Conservation (phyloP, 371 early-diverging fungal species). For the Dichotomocladium elegans region DNA sequence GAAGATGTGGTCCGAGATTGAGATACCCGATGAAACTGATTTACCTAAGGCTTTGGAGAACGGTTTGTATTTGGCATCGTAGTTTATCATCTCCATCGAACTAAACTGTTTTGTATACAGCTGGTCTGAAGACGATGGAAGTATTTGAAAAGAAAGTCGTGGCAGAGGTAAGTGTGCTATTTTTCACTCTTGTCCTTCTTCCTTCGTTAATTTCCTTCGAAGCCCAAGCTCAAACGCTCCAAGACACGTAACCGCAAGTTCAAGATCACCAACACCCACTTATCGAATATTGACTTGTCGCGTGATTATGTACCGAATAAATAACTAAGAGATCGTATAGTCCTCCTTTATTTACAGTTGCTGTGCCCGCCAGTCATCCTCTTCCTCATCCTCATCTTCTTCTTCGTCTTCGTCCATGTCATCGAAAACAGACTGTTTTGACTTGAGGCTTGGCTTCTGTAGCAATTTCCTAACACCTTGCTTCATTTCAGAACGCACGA, state of each 20-base stretch:
- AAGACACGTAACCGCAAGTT: constrained; percentile 71
- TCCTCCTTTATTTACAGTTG: constrained; percentile 1
- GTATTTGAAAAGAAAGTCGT: constrained; percentile 68
- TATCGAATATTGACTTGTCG: constrained; percentile 78
- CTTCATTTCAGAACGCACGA: neutral
- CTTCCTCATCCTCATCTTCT: constrained; percentile 11
- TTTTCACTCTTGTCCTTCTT: neutral
- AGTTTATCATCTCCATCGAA: neutral
- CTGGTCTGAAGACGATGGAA: constrained; percentile 76
- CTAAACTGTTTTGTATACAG: constrained; percentile 17
- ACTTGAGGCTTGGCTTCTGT: constrained; percentile 2
- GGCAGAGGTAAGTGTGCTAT: constrained; percentile 32
- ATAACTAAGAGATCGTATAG: constrained; percentile 4
- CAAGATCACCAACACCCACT: constrained; percentile 85
- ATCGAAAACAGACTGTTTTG: constrained; percentile 4
- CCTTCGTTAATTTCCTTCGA: neutral
- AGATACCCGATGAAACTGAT: constrained; percentile 76
- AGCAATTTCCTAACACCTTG: neutral
- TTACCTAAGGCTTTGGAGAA: constrained; percentile 65
- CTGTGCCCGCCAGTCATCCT: constrained; percentile 20
- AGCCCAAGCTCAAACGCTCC: constrained; percentile 57
- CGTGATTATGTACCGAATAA: constrained; percentile 65
- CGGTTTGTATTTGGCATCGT: constrained; percentile 18
- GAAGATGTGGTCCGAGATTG: constrained; percentile 69
- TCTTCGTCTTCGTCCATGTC: constrained; percentile 9